phyloP scores from a whole-genome alignment of 331 rosid species.

The Arachis monticola region DNA sequence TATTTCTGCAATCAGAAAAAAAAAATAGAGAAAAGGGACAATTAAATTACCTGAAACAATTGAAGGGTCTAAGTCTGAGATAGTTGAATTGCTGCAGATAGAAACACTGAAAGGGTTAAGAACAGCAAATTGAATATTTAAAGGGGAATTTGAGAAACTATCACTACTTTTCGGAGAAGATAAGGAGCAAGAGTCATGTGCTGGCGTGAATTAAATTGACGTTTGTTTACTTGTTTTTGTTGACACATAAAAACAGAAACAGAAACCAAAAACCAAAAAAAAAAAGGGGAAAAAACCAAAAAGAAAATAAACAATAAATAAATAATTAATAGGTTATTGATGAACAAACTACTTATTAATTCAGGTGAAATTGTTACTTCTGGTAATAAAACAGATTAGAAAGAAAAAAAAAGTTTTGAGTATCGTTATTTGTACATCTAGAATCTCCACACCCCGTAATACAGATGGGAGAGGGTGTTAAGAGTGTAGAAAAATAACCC shows the following conservation, averaged over 20 bases:
- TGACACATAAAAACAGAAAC: neutral
- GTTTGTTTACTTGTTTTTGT: too few relatives aligned
- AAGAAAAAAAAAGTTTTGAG: too few relatives aligned
- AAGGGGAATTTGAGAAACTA: neutral
- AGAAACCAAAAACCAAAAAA: neutral
- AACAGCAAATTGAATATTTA: conserved; percentile 20
- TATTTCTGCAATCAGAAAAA: neutral
- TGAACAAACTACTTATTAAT: neutral
- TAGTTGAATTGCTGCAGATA: neutral
- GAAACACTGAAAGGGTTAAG: neutral
- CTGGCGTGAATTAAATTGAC: neutral
- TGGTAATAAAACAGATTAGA: too few relatives aligned
- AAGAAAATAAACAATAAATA: neutral
- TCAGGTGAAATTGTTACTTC: too few relatives aligned
- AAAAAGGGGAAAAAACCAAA: neutral
- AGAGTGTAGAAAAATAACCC: too few relatives aligned
- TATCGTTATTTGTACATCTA: too few relatives aligned
- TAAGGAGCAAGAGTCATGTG: neutral
- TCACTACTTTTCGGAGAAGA: conserved; percentile 10
- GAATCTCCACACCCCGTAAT: too few relatives aligned
- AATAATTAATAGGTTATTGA: neutral
- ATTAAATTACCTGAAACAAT: conserved; percentile 31
- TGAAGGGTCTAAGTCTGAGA: neutral
- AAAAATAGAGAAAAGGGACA: neutral
- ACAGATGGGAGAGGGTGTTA: too few relatives aligned